A percentile compares a stretch with the other conserved stretches of the same genome.
phyloP scores from a whole-genome alignment of 2,329 filamentous ascomycete genomes.

The Penicillium brevicompactum region DNA sequence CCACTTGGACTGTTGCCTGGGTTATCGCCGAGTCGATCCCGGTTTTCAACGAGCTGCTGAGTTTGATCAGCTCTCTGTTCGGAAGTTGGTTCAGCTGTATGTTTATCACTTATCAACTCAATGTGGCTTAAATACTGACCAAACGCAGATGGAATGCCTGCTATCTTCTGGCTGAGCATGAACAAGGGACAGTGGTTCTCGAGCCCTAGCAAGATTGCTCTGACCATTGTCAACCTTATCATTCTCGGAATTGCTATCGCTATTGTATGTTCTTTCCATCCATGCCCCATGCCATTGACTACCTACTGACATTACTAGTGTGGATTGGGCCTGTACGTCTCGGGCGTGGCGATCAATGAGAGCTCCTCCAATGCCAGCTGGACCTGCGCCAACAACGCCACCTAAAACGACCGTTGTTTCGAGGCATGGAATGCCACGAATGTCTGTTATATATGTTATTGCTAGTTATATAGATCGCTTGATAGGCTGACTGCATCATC shows the following conservation, averaged over 20 bases:
- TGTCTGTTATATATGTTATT: slow-evolving; percentile 8
- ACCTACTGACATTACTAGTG: slow-evolving; percentile 28
- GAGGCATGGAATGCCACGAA: not conserved
- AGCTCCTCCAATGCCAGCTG: slow-evolving; percentile 38
- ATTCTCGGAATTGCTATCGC: slow-evolving; percentile 39
- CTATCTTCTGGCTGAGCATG: slow-evolving; percentile 52
- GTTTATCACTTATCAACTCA: slow-evolving; percentile 23
- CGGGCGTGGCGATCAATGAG: slow-evolving; percentile 41
- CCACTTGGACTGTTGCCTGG: slow-evolving; percentile 62
- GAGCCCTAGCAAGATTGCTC: slow-evolving; percentile 44
- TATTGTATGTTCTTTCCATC: slow-evolving; percentile 24
- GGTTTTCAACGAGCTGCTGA: slow-evolving; percentile 65
- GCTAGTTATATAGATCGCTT: not conserved
- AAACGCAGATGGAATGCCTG: slow-evolving; percentile 27
- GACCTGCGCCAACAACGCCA: slow-evolving; percentile 42
- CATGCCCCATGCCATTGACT: not conserved
- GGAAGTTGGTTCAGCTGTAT: slow-evolving; percentile 65
- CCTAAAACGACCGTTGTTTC: slow-evolving; percentile 2
- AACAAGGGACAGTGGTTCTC: slow-evolving; percentile 46
- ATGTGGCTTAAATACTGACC: slow-evolving; percentile 4
- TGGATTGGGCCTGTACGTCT: slow-evolving; percentile 46
- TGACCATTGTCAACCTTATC: slow-evolving; percentile 47
- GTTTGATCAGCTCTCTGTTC: slow-evolving; percentile 62
- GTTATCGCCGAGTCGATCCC: slow-evolving; percentile 69
- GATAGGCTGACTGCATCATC: slow-evolving; percentile 2